phyloP scores from a whole-genome alignment of 148 eudicot genomes.

The Rhododendron henanense region DNA sequence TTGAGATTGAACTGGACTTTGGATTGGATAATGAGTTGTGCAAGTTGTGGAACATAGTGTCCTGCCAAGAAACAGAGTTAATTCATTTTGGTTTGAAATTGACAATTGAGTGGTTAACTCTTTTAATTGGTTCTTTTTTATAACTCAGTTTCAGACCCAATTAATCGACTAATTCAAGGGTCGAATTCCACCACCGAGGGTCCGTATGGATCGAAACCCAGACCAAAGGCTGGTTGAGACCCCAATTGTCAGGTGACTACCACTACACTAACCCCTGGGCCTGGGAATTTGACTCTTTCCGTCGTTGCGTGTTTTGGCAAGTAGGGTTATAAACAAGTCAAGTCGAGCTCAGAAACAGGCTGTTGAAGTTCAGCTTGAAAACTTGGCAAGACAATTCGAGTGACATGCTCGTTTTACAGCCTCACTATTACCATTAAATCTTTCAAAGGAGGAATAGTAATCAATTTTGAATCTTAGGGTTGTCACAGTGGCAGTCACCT shows the following conservation, averaged over 20 bases:
- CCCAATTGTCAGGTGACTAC: background rate
- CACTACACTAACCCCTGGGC: no score
- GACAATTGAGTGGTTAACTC: background rate
- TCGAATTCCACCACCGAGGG: background rate
- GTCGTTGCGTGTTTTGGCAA: no score
- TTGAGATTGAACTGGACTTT: slow-evolving; percentile 54
- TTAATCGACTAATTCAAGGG: background rate
- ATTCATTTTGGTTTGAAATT: background rate
- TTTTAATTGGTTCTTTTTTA: background rate
- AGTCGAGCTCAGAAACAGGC: background rate
- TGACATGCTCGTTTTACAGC: no score
- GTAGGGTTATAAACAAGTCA: background rate
- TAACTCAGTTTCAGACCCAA: background rate
- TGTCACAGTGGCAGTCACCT: no score
- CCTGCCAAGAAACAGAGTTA: slow-evolving; percentile 39
- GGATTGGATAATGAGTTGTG: slow-evolving; percentile 39
- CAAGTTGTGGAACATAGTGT: slow-evolving; percentile 87
- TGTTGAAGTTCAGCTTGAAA: background rate
- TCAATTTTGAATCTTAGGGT: no score
- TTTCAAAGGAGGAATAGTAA: no score
- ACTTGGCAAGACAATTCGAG: no score
- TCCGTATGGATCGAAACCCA: background rate
- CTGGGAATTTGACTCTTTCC: background rate
- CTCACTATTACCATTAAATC: no score
- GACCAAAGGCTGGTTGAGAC: no score